Base-by-base conservation (phyloP, 108 stramenopile species). In the Pseudonitzschia delicatissima region DNA sequence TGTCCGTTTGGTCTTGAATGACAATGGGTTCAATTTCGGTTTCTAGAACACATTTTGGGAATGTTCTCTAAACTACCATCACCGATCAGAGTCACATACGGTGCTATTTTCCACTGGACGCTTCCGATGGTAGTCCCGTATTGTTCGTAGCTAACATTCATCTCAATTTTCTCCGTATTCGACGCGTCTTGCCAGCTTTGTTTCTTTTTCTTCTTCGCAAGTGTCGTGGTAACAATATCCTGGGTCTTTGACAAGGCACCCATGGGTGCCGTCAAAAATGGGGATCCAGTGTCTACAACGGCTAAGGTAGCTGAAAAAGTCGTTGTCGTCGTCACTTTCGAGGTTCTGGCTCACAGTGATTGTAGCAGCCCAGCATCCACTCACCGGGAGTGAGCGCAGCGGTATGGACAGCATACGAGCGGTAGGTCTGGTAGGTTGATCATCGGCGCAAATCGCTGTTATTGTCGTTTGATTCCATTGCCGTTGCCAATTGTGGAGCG, bases 281-380 rank as follows among this genome's bases (percentile, higher is more conserved):
- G 86, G 29, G 77, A 81, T 57, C 86, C 83, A 21, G 79, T 84
- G 45, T 87, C 86, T 12, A 87, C 65, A 45, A 87, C 73, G n/a
- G 81, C 86, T 3, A n/a, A 55, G 64, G 49, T 69, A 79, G 5
- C n/a, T 37, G 2, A 66, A 65, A n/a, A 44, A 45, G 39, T 47
- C 45, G 62, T 20, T 28, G 21, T 20, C 23, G 5, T 26, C 1
- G 20, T 59, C 45, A n/a, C 0, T 49, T 1, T 40, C 60, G 60
- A 8, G 15, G n/a, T 13, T 8, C 21, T 7, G 7, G 39, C 23
- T 26, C 7, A 61, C n/a, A 7, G 26, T 29, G 23, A 61, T 35
- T 5, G 60, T 35, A 15, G 26, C 37, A 6, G 60, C 28, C 60
- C 60, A 66, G 37, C 66, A 66, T n/a, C 66, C 66, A 35, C 66